phyloP scores from a whole-genome alignment of 164 flowering plant genomes.

The Stephania yunnanensis region DNA sequence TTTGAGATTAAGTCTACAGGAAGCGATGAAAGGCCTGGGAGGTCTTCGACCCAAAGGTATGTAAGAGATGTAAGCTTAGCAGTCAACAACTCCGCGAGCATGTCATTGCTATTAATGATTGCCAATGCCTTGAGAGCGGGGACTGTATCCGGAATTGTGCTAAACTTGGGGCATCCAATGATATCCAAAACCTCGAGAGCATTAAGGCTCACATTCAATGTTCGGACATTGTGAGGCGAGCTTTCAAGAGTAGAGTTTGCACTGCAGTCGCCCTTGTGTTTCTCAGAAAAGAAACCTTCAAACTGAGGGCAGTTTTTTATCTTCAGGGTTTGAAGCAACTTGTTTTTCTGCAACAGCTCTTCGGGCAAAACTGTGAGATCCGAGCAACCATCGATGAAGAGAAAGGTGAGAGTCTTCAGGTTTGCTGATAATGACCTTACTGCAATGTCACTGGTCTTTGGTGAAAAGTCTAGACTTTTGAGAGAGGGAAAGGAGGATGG shows the following conservation, averaged over 20 bases:
- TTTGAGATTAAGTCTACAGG: background rate
- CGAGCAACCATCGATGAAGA: background rate
- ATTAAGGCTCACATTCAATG: background rate
- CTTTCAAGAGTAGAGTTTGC: background rate
- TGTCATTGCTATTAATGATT: background rate
- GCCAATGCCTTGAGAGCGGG: background rate
- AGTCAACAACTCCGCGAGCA: background rate
- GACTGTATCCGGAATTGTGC: background rate
- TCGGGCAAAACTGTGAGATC: background rate
- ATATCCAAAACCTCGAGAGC: constrained; percentile 2
- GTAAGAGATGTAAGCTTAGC: background rate
- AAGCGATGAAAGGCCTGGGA: background rate
- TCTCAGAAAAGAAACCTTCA: background rate
- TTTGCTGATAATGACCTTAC: background rate
- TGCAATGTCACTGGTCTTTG: background rate
- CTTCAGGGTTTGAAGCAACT: background rate
- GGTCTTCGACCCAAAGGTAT: background rate
- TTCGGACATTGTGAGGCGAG: background rate
- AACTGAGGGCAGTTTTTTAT: background rate
- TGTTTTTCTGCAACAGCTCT: background rate
- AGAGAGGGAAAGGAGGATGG: constrained; percentile 4
- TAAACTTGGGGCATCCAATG: constrained; percentile 3
- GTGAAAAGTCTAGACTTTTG: background rate
- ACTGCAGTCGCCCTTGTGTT: background rate
- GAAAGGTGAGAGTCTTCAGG: background rate